Conservation (phyloP, 2,329 filamentous ascomycete species). For the Tolypocladium sp. region DNA sequence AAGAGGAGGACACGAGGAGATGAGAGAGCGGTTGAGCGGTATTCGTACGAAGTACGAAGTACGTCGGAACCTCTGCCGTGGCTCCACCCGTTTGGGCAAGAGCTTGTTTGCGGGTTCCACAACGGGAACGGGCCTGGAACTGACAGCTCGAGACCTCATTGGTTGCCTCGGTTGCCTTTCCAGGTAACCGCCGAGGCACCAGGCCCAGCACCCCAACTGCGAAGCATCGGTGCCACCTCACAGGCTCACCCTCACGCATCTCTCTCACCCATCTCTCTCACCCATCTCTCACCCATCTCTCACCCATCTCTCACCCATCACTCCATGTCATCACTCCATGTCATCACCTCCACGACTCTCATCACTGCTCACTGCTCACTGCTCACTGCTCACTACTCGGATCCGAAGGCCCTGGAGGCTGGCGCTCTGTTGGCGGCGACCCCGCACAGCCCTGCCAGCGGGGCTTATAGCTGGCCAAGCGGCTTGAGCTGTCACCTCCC, state of each 20-base stretch:
- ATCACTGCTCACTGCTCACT: neutral
- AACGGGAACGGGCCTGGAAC: neutral
- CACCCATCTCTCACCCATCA: neutral
- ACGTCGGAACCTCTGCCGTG: neutral
- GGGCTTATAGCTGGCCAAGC: neutral
- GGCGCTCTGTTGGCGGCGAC: neutral
- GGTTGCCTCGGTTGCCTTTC: neutral
- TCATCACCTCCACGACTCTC: neutral
- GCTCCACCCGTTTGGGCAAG: neutral
- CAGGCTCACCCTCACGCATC: neutral
- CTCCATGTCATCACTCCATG: neutral
- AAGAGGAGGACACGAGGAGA: neutral
- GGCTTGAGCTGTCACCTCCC: neutral
- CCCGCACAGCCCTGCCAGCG: neutral
- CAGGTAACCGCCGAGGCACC: neutral
- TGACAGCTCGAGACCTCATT: neutral
- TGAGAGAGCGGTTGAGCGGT: neutral
- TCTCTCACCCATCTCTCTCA: neutral
- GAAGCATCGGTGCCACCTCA: neutral
- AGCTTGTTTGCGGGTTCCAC: neutral
- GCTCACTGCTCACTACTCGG: neutral
- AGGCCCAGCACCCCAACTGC: neutral
- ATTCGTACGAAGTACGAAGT: neutral
- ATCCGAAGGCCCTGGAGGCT: neutral
- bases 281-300: neutral